A percentile compares a stretch with the other conserved stretches of the same genome.
Conservation (phyloP, 2,329 filamentous ascomycete genomes). For the Fusarium metavorans region DNA sequence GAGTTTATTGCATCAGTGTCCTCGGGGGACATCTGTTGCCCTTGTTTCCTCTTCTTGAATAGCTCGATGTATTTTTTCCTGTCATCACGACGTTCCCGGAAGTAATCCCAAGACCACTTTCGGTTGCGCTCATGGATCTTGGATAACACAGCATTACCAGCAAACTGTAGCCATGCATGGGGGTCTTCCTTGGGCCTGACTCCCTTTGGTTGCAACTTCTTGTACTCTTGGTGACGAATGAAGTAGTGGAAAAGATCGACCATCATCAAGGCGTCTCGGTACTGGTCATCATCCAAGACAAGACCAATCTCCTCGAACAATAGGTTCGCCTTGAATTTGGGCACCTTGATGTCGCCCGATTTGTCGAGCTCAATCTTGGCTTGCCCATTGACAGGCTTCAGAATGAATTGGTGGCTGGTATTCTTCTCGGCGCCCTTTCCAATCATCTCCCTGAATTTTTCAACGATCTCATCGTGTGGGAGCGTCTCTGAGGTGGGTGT, state of each 20-base stretch:
- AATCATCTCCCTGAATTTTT: slow-evolving; percentile 83
- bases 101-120: slow-evolving; percentile 96
- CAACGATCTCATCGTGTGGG: slow-evolving; percentile 81
- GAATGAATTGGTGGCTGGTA: slow-evolving; percentile 85
- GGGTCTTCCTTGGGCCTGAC: slow-evolving; percentile 88
- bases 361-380: slow-evolving; percentile 97
- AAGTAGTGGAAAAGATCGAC: slow-evolving; percentile 99
- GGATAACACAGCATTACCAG: slow-evolving; percentile 85
- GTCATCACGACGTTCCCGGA: slow-evolving; percentile 91
- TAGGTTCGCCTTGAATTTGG: slow-evolving; percentile 90
- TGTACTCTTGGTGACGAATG: slow-evolving; percentile 96
- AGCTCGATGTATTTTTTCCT: slow-evolving; percentile 89
- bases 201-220: slow-evolving; percentile 87
- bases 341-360: slow-evolving; percentile 80
- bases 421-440: slow-evolving; percentile 72
- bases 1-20: slow-evolving; percentile 79
- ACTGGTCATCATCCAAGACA: slow-evolving; percentile 97
- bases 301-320: slow-evolving; percentile 98
- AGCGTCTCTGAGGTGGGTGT: slow-evolving; percentile 64
- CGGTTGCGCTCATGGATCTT: slow-evolving; percentile 97
- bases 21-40: slow-evolving; percentile 74
- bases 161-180: slow-evolving; percentile 91
- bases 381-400: slow-evolving; percentile 95
- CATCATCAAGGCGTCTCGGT: slow-evolving; percentile 97
- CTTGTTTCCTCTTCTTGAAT: slow-evolving; percentile 93